phyloP scores from a whole-genome alignment of 2,329 filamentous ascomycete genomes.

The Microcera coccophila region DNA sequence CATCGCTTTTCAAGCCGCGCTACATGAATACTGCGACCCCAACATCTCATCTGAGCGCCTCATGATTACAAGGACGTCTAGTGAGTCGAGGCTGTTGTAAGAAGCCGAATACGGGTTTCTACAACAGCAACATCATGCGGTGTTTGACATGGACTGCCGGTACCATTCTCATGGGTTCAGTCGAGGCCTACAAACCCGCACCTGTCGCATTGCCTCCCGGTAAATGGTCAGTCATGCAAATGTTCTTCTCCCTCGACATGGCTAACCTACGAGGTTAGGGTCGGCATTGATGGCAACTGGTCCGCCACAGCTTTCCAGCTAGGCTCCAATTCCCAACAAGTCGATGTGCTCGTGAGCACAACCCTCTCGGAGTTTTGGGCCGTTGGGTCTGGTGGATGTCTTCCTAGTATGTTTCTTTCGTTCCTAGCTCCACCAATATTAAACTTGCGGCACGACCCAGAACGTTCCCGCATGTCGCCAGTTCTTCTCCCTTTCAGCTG shows the following conservation, averaged over 20 bases:
- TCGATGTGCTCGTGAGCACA: conserved; percentile 56
- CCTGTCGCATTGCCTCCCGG: conserved; percentile 21
- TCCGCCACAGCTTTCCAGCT: conserved; percentile 59
- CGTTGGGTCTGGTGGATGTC: conserved; percentile 56
- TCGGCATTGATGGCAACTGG: conserved; percentile 67
- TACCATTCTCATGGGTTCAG: conserved; percentile 13
- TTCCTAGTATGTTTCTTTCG: conserved; percentile 38
- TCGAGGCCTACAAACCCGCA: conserved; percentile 16
- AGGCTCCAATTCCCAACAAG: conserved; percentile 37
- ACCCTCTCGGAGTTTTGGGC: conserved; percentile 69
- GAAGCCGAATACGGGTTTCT: too few relatives aligned
- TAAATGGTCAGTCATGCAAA: conserved; percentile 16
- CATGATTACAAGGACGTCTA: conserved; percentile 1
- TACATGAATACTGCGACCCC: too few relatives aligned
- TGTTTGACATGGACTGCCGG: conserved; percentile 13
- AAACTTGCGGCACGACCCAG: too few relatives aligned
- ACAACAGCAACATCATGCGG: conserved; percentile 13
- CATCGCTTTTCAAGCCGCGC: too few relatives aligned
- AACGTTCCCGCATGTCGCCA: neutral
- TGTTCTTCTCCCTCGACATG: neutral
- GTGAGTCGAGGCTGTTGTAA: neutral
- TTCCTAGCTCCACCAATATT: neutral
- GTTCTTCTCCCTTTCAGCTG: neutral
- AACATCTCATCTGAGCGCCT: conserved; percentile 4
- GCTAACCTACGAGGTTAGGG: conserved; percentile 38